Evolutionary conservation across 2,329 filamentous ascomycete genomes (phyloP), one percentile per base, ranked within the genome.

Genomic region (Alternaria longipes): DNA sequence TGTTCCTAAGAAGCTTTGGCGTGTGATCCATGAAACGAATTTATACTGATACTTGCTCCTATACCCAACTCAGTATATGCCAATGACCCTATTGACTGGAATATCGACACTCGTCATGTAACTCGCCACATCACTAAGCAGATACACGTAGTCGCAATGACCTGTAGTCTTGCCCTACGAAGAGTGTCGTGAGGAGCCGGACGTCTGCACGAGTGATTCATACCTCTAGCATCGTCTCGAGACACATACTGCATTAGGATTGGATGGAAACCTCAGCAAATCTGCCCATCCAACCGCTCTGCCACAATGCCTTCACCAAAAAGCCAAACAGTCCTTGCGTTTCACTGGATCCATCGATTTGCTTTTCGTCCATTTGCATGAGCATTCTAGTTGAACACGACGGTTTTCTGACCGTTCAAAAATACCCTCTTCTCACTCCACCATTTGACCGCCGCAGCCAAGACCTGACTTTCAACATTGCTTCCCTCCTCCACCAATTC

Each of bases 381-480:
- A 20, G 36, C 18, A 20, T 20, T 36, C 24, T 63, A 86, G 63
- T 84, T 84, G 79, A 94, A 93, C 2, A 94, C 91, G 26, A 94
- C 90, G 32, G 91, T 94, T 85, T 93, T 94, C 66, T 85, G 84
- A 16, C 90, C 90, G 74, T 94, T 94, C 66, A 94, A 80, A 74
- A 95, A 90, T 30, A 95, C 88, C 57, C 89, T 85, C 74, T 88
- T 85, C 84, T 95, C 91, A 24, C 90, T 89, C 80, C 91, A 91
- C 89, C 91, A 94, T 82, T 93, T 92, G 56, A 95, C 91, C 0
- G 92, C 92, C 4, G 91, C 88, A 4, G 91, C 91, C 68, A 95
- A 80, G 7, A 94, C 91, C 79, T 93, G 91, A 75, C 90, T 93
- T 84, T 95, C 92, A 9, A 94, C 90, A 67, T 93, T 94, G 70